A percentile compares a stretch with the other conserved stretches of the same genome.
phyloP scores from a whole-genome alignment of 2,329 filamentous ascomycete species.

The Massarina eburnea region DNA sequence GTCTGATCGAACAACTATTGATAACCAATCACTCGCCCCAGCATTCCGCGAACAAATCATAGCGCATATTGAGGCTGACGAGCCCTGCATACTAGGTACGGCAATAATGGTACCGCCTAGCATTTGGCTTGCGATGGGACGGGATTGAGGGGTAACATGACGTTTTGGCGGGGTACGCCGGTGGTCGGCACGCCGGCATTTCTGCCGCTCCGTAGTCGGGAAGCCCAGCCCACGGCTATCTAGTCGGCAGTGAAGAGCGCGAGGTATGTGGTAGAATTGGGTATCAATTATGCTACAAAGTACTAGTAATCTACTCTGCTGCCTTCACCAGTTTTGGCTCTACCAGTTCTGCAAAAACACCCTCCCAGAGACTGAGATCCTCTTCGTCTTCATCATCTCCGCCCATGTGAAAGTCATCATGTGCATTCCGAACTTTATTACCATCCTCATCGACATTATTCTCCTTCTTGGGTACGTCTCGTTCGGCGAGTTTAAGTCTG shows the following conservation, averaged over 20 bases:
- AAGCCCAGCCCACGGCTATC: too few species aligned
- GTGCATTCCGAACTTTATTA: slow-evolving; percentile 67
- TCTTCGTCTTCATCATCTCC: slow-evolving; percentile 25
- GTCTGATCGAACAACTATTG: background rate
- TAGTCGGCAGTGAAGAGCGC: too few species aligned
- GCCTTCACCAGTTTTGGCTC: slow-evolving; percentile 31
- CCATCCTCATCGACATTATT: slow-evolving; percentile 69
- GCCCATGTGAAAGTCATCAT: slow-evolving; percentile 41
- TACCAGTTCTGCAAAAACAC: slow-evolving; percentile 29
- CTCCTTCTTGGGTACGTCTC: slow-evolving; percentile 62
- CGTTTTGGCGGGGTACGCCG: too few species aligned
- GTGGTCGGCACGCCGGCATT: too few species aligned
- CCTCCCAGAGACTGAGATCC: slow-evolving; percentile 29
- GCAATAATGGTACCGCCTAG: too few species aligned
- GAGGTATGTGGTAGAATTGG: background rate
- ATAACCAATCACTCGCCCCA: background rate
- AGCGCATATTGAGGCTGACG: background rate
- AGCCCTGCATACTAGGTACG: background rate
- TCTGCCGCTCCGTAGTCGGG: too few species aligned
- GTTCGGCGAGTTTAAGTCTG: slow-evolving; percentile 66
- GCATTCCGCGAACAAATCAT: too few species aligned
- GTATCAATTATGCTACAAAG: background rate
- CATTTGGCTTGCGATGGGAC: too few species aligned
- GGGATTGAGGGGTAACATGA: too few species aligned
- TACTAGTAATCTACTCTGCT: slow-evolving; percentile 13